Percentiles rank a stretch among this genome's conserved stretches.
Evolutionary conservation across 495 filamentous ascomycete species (phyloP).

Genomic region (Acidiella bohemica): DNA sequence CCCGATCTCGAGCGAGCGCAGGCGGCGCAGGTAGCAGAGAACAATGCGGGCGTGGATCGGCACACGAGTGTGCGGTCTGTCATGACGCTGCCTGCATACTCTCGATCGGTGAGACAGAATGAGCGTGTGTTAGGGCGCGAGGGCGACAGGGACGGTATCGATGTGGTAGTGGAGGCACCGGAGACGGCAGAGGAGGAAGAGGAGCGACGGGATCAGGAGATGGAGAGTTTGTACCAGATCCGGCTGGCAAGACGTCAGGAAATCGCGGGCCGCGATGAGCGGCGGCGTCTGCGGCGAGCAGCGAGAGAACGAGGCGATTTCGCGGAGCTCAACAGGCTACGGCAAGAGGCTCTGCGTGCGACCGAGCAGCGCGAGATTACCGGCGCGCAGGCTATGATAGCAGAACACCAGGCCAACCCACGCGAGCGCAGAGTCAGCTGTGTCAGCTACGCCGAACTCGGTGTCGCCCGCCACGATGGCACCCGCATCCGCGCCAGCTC

Average conservation of each 20-base stretch:
- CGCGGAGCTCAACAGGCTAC: conserved; percentile 48
- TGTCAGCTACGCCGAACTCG: conserved; percentile 76
- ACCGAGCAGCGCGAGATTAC: conserved; percentile 8
- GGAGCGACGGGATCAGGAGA: conserved; percentile 69
- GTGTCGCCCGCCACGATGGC: conserved; percentile 78
- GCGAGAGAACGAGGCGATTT: conserved; percentile 57
- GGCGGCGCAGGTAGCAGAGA: not conserved
- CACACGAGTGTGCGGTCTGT: conserved; percentile 80
- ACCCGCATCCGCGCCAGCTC: conserved; percentile 72
- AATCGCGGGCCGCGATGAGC: conserved; percentile 60
- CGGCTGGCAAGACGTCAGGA: conserved; percentile 65
- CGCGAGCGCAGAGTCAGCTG: conserved; percentile 65
- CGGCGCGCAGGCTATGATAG: conserved; percentile 33
- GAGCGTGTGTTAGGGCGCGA: conserved; percentile 84
- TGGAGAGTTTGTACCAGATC: conserved; percentile 86
- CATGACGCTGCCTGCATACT: conserved; percentile 81
- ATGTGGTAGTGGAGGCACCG: conserved; percentile 76
- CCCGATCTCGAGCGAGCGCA: conserved; percentile 7
- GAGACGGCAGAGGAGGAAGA: conserved; percentile 67
- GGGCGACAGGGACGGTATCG: conserved; percentile 77
- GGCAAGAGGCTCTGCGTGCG: conserved; percentile 30
- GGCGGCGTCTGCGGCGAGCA: conserved; percentile 48
- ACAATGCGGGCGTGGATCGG: conserved; percentile 46
- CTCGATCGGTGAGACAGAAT: conserved; percentile 48
- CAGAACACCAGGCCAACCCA: conserved; percentile 50